These are phyloP conservation scores for Pseudonitzschia delicatissima DNA, from an alignment of 108 stramenopile species.

Conservation along the genomic window DNA sequence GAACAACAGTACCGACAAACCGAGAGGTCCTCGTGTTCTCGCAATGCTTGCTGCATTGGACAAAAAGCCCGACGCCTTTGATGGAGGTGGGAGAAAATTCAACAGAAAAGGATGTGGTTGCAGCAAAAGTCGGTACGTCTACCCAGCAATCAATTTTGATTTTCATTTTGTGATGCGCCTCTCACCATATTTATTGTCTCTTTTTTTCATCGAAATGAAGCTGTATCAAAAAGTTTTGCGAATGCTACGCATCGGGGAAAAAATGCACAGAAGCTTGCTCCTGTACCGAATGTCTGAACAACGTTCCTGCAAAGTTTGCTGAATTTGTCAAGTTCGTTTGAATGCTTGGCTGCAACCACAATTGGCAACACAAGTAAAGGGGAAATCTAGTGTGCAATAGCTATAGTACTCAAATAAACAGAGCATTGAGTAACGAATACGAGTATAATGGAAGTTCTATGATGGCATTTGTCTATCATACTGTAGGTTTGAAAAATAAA, in stretches of 20 bases:
- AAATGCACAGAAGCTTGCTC: constrained; percentile 39
- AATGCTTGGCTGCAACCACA: too few species aligned
- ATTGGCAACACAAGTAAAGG: too few species aligned
- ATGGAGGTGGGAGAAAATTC: constrained; percentile 31
- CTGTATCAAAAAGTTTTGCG: constrained; percentile 72
- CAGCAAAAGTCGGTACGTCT: constrained; percentile 55
- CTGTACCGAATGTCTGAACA: constrained; percentile 42
- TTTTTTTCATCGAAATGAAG: constrained; percentile 16
- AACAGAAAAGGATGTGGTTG: constrained; percentile 52
- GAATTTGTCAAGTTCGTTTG: too few species aligned
- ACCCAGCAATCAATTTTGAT: background rate
- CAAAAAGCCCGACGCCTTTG: constrained; percentile 59
- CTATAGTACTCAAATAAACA: too few species aligned
- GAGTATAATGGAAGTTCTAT: too few species aligned
- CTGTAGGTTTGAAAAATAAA: too few species aligned
- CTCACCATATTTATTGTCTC: background rate
- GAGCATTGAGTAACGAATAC: too few species aligned
- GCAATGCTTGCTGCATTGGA: constrained; percentile 47
- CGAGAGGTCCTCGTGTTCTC: constrained; percentile 38
- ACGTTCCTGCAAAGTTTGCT: too few species aligned
- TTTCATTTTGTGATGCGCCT: background rate
- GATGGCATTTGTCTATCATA: too few species aligned
- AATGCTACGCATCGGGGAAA: constrained; percentile 39
- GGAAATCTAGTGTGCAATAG: too few species aligned
- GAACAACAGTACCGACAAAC: constrained; percentile 18